Base-by-base conservation (phyloP, 768 basidiomycete species). In the Amanita pseudoporphyria region DNA sequence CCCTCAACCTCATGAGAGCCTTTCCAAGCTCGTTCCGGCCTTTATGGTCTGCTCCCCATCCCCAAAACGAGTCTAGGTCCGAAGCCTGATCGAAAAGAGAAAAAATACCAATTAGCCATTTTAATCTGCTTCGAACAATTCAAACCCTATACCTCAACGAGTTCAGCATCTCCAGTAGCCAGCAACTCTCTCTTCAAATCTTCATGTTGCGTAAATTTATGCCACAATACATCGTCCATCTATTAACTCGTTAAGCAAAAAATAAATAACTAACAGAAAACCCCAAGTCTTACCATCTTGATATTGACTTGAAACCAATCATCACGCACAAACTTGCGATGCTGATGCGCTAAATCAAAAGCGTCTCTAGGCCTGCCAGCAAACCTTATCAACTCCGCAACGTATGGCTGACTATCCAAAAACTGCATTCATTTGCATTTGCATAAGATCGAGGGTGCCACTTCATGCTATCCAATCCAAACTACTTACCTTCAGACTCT, bases 11-110 rank as follows among this genome's bases (percentile, higher is more conserved):
- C 47, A 66, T 64, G 9, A 78, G 64, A 1, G 71, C 67, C 53
- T 72, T 76, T 14, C 76, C 78, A 13, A 76, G 66, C 55, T 78
- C 72, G 47, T 78, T 78, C 31, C 67, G 65, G 9, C 76, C 76
- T 40, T 63, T 53, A 9, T 60, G 60, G 52, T 79, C 67, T 13
- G 63, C 60, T 1, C 77, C 76, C 35, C 65, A 56, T 13, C 77
- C 75, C 77, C 78, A 78, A 57, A 77, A 77, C 32, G 70, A 58
- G 53, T 78, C 77, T 18, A 63, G 64, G 13, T 67, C 65, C 10
- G 73, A 74, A 51, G 73, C 62, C 72, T 75, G 40, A 36, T 22
- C n/a, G 16, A 28, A 10, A 21, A 18, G 40, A 31, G 16, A 28
- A 10, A 21, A 18, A 48, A 31, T 2, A 24, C 24, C 18, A 14